Conservation (phyloP, 306 rosid genomes). For the Vigna nakashimae region DNA sequence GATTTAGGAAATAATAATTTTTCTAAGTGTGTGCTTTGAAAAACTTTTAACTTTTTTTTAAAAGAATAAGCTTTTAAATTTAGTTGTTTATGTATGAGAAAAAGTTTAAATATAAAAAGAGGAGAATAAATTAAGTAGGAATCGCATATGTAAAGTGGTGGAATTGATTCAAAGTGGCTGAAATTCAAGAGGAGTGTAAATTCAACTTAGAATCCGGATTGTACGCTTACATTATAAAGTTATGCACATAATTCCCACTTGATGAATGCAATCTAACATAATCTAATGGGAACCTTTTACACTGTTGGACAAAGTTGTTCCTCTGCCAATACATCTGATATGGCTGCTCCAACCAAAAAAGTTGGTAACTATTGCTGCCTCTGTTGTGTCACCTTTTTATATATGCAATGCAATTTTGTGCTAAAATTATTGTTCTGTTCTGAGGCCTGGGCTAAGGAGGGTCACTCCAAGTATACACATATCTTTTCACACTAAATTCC, state of each 20-base stretch:
- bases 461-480: no score
- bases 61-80: no score
- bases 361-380: background rate
- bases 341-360: background rate
- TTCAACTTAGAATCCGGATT: background rate
- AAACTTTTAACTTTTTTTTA: no score
- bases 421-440: no score
- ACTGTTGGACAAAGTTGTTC: background rate
- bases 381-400: no score
- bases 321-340: background rate
- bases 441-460: no score
- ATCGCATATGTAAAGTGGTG: slow-evolving; percentile 1
- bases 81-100: no score
- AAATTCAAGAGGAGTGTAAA: background rate
- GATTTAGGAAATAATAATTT: no score
- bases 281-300: background rate
- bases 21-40: no score
- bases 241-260: background rate
- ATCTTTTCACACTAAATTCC: no score
- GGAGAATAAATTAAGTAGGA: background rate
- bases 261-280: background rate
- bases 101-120: no score
- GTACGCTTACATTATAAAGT: background rate
- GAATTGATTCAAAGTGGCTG: background rate
- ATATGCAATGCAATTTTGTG: no score